Evolutionary conservation across 75 land plant genomes (phyloP).

Genomic region (Sequoia sempervirens): DNA sequence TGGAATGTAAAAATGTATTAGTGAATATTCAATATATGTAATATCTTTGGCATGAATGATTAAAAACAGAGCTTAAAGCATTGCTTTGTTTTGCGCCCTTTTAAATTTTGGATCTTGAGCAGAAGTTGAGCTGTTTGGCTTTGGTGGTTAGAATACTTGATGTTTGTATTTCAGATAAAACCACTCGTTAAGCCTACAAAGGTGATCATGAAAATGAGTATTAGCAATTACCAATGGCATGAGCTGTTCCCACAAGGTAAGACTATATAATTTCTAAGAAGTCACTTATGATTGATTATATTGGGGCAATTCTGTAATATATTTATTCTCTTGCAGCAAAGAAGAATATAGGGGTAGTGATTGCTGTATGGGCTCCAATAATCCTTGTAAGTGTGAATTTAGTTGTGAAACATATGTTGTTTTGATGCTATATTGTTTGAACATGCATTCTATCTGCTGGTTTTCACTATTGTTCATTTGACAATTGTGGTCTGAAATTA

Average conservation of each 20-base stretch:
- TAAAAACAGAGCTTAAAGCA: not conserved
- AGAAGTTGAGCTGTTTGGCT: not conserved
- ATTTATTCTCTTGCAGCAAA: constrained; percentile 31
- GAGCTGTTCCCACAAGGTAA: constrained; percentile 88
- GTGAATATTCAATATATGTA: not conserved
- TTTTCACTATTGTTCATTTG: constrained; percentile 5
- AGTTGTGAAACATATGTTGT: not conserved
- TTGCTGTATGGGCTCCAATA: constrained; percentile 91
- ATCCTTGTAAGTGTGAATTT: constrained; percentile 53
- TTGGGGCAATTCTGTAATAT: not conserved
- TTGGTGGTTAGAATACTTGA: not conserved
- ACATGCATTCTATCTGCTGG: not conserved
- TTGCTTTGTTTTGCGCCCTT: not conserved
- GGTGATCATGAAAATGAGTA: constrained; percentile 58
- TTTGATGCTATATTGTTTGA: not conserved
- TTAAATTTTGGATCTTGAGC: not conserved
- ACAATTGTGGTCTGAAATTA: not conserved
- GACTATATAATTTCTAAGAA: constrained; percentile 6
- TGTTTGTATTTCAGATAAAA: constrained; percentile 52
- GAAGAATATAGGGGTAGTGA: constrained; percentile 79
- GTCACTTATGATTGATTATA: not conserved
- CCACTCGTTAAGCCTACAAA: constrained; percentile 88
- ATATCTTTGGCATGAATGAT: not conserved
- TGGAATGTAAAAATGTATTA: not conserved
- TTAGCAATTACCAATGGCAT: constrained; percentile 78